Conservation (phyloP, 177 flowering plant genomes). For the Vitis hybrid region DNA sequence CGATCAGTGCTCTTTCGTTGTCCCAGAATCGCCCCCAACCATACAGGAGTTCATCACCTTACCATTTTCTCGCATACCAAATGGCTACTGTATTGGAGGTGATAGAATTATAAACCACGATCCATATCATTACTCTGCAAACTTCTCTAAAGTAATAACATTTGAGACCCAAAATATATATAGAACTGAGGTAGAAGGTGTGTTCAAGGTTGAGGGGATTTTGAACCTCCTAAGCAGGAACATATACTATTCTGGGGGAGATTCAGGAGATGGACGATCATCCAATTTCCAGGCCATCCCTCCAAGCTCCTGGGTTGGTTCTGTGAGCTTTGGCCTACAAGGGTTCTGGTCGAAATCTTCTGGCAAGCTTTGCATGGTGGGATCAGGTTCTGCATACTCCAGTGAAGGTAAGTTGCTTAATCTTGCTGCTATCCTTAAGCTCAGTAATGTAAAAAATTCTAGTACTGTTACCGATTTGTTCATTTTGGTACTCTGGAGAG, state of each 20-base stretch:
- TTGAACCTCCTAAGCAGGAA: conserved; percentile 1
- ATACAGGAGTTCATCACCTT: too few species aligned
- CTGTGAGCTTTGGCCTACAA: conserved; percentile 23
- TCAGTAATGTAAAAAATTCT: conserved; percentile 32
- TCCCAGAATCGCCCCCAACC: conserved; percentile 24
- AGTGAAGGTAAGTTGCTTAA: conserved; percentile 26
- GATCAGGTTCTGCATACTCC: conserved; percentile 22
- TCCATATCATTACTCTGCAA: not conserved
- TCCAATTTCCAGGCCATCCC: too few species aligned
- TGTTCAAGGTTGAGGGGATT: conserved; percentile 21
- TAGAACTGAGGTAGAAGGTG: conserved; percentile 19
- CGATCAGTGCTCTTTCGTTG: conserved; percentile 32
- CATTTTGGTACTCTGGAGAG: conserved; percentile 56
- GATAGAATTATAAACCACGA: conserved; percentile 9
- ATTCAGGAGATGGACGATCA: too few species aligned
- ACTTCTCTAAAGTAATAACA: not conserved
- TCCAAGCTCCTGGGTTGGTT: too few species aligned
- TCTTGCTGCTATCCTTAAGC: conserved; percentile 45
- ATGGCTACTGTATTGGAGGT: conserved; percentile 33
- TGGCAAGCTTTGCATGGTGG: conserved; percentile 63
- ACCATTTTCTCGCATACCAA: not conserved
- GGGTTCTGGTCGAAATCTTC: conserved; percentile 57
- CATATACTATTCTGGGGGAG: too few species aligned
- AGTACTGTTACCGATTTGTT: conserved; percentile 36
- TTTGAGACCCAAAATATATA: conserved; percentile 1